phyloP scores from a whole-genome alignment of 2,329 filamentous ascomycete genomes.

The Aspergillus glaucus region DNA sequence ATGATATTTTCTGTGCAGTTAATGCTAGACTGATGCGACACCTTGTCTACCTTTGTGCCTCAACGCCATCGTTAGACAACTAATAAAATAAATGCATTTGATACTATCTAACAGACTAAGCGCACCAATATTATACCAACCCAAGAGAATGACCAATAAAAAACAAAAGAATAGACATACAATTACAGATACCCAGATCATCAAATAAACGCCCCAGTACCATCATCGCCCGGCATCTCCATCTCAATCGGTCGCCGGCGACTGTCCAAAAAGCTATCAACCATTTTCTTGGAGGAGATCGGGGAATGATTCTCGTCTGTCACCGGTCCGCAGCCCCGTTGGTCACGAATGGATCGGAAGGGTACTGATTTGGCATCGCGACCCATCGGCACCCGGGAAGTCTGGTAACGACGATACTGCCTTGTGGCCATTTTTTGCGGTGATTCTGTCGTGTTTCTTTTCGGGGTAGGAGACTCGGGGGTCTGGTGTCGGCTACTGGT shows the following conservation, averaged over 20 bases:
- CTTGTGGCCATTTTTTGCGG: constrained; percentile 15
- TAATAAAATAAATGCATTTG: too few relatives aligned
- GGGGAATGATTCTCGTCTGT: constrained; percentile 30
- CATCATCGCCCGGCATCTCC: constrained; percentile 10
- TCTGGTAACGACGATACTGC: constrained; percentile 18
- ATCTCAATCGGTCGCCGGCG: constrained; percentile 20
- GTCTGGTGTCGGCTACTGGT: constrained; percentile 14
- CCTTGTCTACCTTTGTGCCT: too few relatives aligned
- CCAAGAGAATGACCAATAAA: not conserved
- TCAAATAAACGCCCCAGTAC: constrained; percentile 23
- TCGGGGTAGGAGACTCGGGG: constrained; percentile 28
- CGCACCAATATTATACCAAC: not conserved
- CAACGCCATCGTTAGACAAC: too few relatives aligned
- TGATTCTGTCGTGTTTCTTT: constrained; percentile 8
- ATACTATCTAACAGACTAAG: not conserved
- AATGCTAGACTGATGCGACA: too few relatives aligned
- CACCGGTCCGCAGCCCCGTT: constrained; percentile 11
- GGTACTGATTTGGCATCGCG: constrained; percentile 17
- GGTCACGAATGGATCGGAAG: constrained; percentile 22
- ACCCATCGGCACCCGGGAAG: constrained; percentile 13
- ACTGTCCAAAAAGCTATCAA: constrained; percentile 32
- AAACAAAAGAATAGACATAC: not conserved
- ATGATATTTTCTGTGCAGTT: not conserved
- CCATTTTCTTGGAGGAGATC: constrained; percentile 32
- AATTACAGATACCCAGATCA: not conserved